Evolutionary conservation across 2,329 filamentous ascomycete species (phyloP).

Genomic region (Conoideocrella luteorostrata): DNA sequence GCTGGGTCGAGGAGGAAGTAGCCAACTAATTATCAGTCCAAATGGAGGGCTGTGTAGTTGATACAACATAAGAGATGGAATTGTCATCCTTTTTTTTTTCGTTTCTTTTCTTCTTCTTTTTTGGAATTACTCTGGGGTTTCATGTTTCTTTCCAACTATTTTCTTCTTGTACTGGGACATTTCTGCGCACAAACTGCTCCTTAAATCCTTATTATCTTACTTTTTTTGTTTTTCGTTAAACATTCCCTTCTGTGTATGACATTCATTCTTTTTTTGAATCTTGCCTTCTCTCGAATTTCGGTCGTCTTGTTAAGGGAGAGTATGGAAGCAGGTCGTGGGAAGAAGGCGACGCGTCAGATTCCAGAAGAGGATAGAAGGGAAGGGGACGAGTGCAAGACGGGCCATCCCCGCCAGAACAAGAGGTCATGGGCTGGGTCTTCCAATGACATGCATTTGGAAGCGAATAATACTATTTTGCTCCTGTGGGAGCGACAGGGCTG

Average conservation of each 20-base stretch:
- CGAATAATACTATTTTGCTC: too few species aligned
- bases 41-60: slow-evolving; percentile 6
- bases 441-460: too few species aligned
- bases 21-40: slow-evolving; percentile 39
- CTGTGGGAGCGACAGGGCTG: too few species aligned
- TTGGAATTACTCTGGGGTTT: slow-evolving; percentile 19
- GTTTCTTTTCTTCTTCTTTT: slow-evolving; percentile 9
- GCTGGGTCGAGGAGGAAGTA: slow-evolving; percentile 63
- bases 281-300: neutral
- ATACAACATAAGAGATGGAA: slow-evolving; percentile 19
- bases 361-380: too few species aligned
- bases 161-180: slow-evolving; percentile 5
- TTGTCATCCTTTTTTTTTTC: slow-evolving; percentile 35
- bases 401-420: too few species aligned
- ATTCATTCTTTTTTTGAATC: slow-evolving; percentile 11
- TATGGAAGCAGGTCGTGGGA: neutral
- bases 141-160: slow-evolving; percentile 14
- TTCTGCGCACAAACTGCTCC: neutral
- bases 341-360: too few species aligned
- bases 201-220: slow-evolving; percentile 17
- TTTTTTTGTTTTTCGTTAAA: slow-evolving; percentile 17
- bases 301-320: neutral
- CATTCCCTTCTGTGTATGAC: slow-evolving; percentile 24
- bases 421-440: too few species aligned
- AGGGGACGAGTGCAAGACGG: too few species aligned